Evolutionary conservation across 1,284 basidiomycete genomes (phyloP), one percentile per base, ranked within the genome.

Genomic region (Earliella scabrosa): DNA sequence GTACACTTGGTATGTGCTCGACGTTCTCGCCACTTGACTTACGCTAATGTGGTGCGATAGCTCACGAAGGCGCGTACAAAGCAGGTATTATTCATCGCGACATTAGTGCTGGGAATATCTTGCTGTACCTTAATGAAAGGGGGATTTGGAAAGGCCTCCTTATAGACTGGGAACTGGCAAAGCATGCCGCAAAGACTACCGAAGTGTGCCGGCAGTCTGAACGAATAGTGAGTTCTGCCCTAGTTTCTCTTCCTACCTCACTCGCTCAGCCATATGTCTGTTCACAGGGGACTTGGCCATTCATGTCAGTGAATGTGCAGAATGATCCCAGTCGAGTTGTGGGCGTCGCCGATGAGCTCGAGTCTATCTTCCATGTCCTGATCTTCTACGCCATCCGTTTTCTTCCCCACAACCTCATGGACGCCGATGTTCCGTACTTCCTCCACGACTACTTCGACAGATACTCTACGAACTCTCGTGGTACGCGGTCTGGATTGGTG

Each of bases 291-390:
- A 61, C 60, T 2, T 52, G 50, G 47, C 56, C 56, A 11, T 61
- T 56, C 32, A 18, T 53, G 26, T 58, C 60, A 2, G 50, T 20
- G 3, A 31, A 53, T 11, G 50, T 44, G 1, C 44, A 52, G 6
- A 51, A 54, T 16, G 23, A 55, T 4, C 26, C 9, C 0, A 6
- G 4, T 9, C 41, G 47, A 14, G 16, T n/a, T 4, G 45, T 56
- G 26, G n/a, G 23, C 13, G 14, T 50, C 10, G 31, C 40, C 21
- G 58, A 59, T 21, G 58, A 59, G 21, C 50, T 59, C 21, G 59
- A 61, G 36, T 50, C 56, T 1, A 21, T 61, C 39, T 39, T 61
- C 29, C 59, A 55, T n/a, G 56, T 52, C 6, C 24, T 61, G 7
- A 32, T 61, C 26, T 58, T 47, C 21, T 40, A 36, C 20, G 46